Conservation (phyloP, 2,329 filamentous ascomycete genomes). For the Fusarium tjaetaba region DNA sequence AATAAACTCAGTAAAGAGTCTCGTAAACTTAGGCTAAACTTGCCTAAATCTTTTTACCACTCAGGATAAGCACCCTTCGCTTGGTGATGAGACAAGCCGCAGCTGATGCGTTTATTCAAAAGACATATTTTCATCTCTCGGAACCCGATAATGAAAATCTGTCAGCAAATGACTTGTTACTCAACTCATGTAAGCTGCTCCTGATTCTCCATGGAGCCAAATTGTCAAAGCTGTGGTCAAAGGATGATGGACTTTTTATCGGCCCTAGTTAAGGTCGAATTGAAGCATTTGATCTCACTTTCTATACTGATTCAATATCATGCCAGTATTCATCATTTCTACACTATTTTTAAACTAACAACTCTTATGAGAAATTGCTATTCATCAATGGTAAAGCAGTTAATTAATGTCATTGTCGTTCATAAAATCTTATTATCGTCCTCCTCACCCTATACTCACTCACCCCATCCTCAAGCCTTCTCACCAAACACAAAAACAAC, state of each 20-base stretch:
- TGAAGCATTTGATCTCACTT: neutral
- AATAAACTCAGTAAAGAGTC: neutral
- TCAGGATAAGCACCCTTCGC: neutral
- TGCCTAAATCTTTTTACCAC: neutral
- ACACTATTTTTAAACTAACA: neutral
- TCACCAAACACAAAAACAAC: conserved; percentile 46
- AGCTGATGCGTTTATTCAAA: neutral
- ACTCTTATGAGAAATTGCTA: no score
- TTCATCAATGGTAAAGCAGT: neutral
- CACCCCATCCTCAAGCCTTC: neutral
- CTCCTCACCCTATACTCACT: neutral
- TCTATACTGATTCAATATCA: no score
- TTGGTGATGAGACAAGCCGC: neutral
- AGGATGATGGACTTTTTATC: neutral
- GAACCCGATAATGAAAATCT: neutral
- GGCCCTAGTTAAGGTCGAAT: neutral
- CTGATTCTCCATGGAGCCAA: accelerated
- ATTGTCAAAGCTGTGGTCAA: accelerated
- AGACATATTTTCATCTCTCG: neutral
- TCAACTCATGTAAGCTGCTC: neutral
- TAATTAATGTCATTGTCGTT: neutral
- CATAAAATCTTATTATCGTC: neutral
- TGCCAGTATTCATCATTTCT: neutral
- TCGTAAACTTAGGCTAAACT: neutral
- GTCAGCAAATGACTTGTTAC: neutral